phyloP scores from a whole-genome alignment of 2,329 filamentous ascomycete genomes.

The Xylaria arbuscula region DNA sequence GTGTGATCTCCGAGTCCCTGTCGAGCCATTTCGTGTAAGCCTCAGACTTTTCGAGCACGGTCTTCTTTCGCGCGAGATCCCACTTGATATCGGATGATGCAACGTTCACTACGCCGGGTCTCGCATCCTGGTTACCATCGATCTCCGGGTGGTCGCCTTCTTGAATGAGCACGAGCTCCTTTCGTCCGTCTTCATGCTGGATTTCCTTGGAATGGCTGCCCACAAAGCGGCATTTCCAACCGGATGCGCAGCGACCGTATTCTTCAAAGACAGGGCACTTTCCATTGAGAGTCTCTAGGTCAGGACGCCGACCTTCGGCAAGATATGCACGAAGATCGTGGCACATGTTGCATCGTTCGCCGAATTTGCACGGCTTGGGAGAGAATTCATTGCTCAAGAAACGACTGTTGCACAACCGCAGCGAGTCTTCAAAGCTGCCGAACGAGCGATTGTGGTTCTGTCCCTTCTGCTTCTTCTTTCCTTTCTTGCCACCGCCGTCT shows the following conservation, averaged over 20 bases:
- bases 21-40: slow-evolving; percentile 82
- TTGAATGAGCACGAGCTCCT: slow-evolving; percentile 80
- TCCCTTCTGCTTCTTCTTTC: slow-evolving; percentile 67
- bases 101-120: slow-evolving; percentile 78
- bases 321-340: slow-evolving; percentile 91
- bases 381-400: slow-evolving; percentile 82
- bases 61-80: slow-evolving; percentile 77
- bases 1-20: slow-evolving; percentile 65
- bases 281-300: slow-evolving; percentile 79
- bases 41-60: slow-evolving; percentile 78
- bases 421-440: slow-evolving; percentile 80
- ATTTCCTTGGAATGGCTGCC: slow-evolving; percentile 87
- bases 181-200: slow-evolving; percentile 79
- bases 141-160: slow-evolving; percentile 58
- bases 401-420: slow-evolving; percentile 81
- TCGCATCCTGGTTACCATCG: slow-evolving; percentile 58
- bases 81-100: slow-evolving; percentile 77
- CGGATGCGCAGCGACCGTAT: slow-evolving; percentile 80
- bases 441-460: slow-evolving; percentile 89
- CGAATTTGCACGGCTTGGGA: slow-evolving; percentile 79
- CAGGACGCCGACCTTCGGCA: slow-evolving; percentile 80
- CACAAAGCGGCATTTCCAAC: slow-evolving; percentile 95
- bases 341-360: slow-evolving; percentile 81
- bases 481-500: slow-evolving; percentile 47
- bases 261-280: slow-evolving; percentile 84